phyloP scores from a whole-genome alignment of 2,329 filamentous ascomycete genomes.

The Fusarium penzigii region DNA sequence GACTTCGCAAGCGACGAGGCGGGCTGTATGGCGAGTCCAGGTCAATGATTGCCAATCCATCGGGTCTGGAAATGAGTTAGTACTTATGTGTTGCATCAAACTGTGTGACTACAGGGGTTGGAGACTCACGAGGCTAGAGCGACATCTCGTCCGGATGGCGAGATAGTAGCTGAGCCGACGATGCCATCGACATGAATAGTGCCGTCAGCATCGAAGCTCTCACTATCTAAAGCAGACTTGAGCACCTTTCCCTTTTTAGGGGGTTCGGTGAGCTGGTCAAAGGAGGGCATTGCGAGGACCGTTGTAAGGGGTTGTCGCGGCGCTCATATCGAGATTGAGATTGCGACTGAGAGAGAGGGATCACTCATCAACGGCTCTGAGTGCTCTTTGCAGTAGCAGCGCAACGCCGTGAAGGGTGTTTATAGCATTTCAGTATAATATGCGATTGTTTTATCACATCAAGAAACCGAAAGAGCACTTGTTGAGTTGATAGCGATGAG shows the following conservation, averaged over 20 bases:
- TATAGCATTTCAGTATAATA: constrained; percentile 1
- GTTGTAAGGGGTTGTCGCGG: constrained; percentile 20
- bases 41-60: constrained; percentile 89
- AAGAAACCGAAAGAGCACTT: background rate
- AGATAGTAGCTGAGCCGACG: constrained; percentile 90
- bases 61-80: constrained; percentile 53
- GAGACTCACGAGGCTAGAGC: constrained; percentile 73
- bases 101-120: too few species aligned
- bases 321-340: constrained; percentile 23
- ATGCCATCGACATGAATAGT: constrained; percentile 79
- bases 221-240: constrained; percentile 76
- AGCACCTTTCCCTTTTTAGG: constrained; percentile 60
- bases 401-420: constrained; percentile 12
- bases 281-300: constrained; percentile 48
- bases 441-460: background rate
- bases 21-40: constrained; percentile 86
- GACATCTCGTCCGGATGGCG: constrained; percentile 85
- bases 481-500: background rate
- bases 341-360: background rate
- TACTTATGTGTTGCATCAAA: constrained; percentile 12
- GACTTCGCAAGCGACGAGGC: constrained; percentile 77
- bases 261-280: constrained; percentile 45
- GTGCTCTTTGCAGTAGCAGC: constrained; percentile 3
- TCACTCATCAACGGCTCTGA: constrained; percentile 3
- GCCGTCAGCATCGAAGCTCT: constrained; percentile 82